Percentiles rank a stretch among this genome's conserved stretches.
phyloP scores from a whole-genome alignment of 2,329 filamentous ascomycete species.

The Incumbomyces lentus region DNA sequence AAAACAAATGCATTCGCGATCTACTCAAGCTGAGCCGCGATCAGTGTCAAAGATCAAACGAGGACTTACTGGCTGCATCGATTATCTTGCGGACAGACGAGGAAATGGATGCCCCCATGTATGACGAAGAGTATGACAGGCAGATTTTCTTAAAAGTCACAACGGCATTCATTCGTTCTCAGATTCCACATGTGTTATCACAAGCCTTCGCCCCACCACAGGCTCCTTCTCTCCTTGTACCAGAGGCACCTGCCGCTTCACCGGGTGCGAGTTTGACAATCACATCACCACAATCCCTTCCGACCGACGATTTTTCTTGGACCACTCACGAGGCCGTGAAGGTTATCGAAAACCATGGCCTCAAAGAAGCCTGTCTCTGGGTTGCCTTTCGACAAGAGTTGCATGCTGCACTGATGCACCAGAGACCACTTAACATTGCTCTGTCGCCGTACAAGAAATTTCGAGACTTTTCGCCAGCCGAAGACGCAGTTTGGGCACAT shows the following conservation, averaged over 20 bases:
- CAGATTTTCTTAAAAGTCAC: slow-evolving; percentile 21
- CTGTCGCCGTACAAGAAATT: slow-evolving; percentile 29
- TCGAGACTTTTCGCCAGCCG: slow-evolving; percentile 26
- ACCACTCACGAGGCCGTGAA: background rate
- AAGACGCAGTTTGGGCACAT: slow-evolving; percentile 37
- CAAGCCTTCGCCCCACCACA: background rate
- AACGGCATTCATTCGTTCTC: slow-evolving; percentile 21
- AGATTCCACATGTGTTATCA: slow-evolving; percentile 6
- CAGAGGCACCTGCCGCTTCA: background rate
- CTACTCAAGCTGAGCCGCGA: slow-evolving; percentile 30
- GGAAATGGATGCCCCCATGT: slow-evolving; percentile 28
- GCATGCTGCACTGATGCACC: slow-evolving; percentile 35
- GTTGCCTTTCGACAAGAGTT: slow-evolving; percentile 41
- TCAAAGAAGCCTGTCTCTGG: slow-evolving; percentile 38
- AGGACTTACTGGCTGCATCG: slow-evolving; percentile 29
- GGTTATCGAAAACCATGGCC: slow-evolving; percentile 17
- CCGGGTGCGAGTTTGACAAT: background rate
- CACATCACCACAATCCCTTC: background rate
- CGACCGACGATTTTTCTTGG: too few relatives aligned
- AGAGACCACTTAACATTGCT: slow-evolving; percentile 28
- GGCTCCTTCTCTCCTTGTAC: background rate
- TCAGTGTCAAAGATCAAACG: slow-evolving; percentile 28
- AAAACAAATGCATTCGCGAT: slow-evolving; percentile 32
- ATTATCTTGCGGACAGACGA: slow-evolving; percentile 33
- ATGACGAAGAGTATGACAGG: slow-evolving; percentile 10